Evolutionary conservation across 257 asterid species (phyloP).

Genomic region (Oldenlandia corymbosa): DNA sequence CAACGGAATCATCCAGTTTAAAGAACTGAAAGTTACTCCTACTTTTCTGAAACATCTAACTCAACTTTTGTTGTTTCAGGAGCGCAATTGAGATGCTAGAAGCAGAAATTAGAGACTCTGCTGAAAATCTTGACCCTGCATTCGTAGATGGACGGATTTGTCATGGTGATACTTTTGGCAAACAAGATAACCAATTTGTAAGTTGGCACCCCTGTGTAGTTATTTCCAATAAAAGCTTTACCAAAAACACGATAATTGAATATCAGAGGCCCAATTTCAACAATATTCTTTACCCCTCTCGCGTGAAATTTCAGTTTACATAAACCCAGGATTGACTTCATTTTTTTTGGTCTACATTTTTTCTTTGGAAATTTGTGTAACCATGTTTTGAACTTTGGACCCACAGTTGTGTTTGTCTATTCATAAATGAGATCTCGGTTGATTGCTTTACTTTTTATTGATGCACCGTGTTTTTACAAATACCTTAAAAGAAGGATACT

Average conservation of each 20-base stretch:
- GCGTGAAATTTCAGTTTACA: too few relatives aligned
- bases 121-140: slow-evolving; percentile 26
- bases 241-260: not conserved
- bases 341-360: too few relatives aligned
- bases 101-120: slow-evolving; percentile 53
- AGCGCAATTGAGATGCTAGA: slow-evolving; percentile 83
- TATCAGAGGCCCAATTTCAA: too few relatives aligned
- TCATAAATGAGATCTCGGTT: too few relatives aligned
- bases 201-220: slow-evolving; percentile 18
- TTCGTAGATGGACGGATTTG: slow-evolving; percentile 21
- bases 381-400: too few relatives aligned
- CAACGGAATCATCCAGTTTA: not conserved
- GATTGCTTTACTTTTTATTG: too few relatives aligned
- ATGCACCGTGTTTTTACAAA: too few relatives aligned
- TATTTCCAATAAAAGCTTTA: slow-evolving; percentile 1
- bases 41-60: slow-evolving; percentile 8
- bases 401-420: too few relatives aligned
- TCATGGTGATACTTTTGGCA: slow-evolving; percentile 24
- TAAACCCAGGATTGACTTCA: too few relatives aligned
- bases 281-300: too few relatives aligned
- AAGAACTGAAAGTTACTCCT: slow-evolving; percentile 2
- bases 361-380: too few relatives aligned
- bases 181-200: slow-evolving; percentile 42
- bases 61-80: slow-evolving; percentile 35
- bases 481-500: too few relatives aligned